Percentiles rank a stretch among this genome's conserved stretches.
Evolutionary conservation across 441 rosid genomes (phyloP).

Genomic region (Breynia disticha): DNA sequence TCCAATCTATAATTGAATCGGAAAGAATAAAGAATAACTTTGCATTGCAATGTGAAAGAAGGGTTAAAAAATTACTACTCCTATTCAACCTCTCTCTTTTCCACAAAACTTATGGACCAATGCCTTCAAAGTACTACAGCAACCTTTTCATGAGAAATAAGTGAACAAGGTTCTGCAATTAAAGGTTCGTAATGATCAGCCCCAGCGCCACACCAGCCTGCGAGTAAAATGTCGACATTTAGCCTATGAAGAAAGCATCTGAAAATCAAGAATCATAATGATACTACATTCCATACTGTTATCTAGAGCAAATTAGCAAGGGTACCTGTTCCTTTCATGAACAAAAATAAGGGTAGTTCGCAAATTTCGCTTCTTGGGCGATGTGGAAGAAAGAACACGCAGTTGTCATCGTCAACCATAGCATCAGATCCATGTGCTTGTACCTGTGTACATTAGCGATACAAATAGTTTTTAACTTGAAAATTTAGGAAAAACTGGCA

Average conservation of each 20-base stretch:
- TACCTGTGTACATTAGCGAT: slow-evolving; percentile 32
- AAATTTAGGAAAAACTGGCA: too few relatives aligned
- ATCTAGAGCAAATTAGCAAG: not conserved
- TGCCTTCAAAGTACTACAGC: slow-evolving; percentile 57
- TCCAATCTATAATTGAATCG: slow-evolving; percentile 11
- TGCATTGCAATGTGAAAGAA: slow-evolving; percentile 12
- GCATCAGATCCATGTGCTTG: slow-evolving; percentile 99
- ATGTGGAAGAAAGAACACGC: slow-evolving; percentile 94
- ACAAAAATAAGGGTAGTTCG: slow-evolving; percentile 69
- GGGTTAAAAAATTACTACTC: slow-evolving; percentile 23
- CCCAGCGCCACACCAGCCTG: slow-evolving; percentile 98
- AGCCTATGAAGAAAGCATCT: not conserved
- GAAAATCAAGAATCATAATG: not conserved
- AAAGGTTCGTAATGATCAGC: slow-evolving; percentile 97
- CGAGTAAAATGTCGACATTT: not conserved
- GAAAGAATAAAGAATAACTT: slow-evolving; percentile 18
- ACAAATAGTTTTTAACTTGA: too few relatives aligned
- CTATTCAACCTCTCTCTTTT: slow-evolving; percentile 22
- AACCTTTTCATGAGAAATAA: slow-evolving; percentile 72
- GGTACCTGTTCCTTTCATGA: slow-evolving; percentile 97
- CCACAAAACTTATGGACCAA: slow-evolving; percentile 32
- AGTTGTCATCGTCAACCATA: slow-evolving; percentile 89
- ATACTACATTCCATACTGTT: not conserved
- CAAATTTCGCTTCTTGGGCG: slow-evolving; percentile 72
- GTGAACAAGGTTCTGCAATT: slow-evolving; percentile 61